Base-by-base conservation (phyloP, 2,329 filamentous ascomycete genomes). In the Exophiala sp. region DNA sequence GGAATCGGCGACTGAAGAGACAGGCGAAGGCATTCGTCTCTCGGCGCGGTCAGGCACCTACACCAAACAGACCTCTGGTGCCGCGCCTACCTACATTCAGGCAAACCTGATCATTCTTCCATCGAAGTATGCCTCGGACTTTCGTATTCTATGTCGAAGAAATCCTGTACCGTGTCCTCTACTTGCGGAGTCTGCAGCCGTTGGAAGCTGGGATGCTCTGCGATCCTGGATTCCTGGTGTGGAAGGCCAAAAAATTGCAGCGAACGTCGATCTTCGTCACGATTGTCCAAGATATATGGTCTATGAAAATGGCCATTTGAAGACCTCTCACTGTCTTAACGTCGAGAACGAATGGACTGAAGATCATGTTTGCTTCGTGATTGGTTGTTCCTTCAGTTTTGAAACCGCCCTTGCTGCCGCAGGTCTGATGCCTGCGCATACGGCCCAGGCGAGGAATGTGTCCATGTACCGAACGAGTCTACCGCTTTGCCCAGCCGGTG, bases 361-460 rank as follows among this genome's bases (percentile, higher is more conserved):
- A 3, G 76, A 84, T 58, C 81, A 87, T 60, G 77, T 83, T 20
- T 83, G 75, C 0, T 87, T 84, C 63, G 65, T 86, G 41, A 79
- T 87, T 57, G 84, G 83, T 7, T 87, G 83, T 64, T 82, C 78
- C 1, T 86, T 79, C 71, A 82, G 76, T 60, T 87, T 87, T 63
- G 83, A 86, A 65, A 68, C 73, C 2, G 82, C 82, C 2, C 74
- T 87, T 18, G 63, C 68, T 0, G 66, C 63, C 0, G 77, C 78
- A 0, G 79, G 78, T 0, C 68, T 87, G 5, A 60, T 71, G 5
- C 78, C 82, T 1, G 72, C 75, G 2, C 82, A 87, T 62, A 68
- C 74, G 3, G 53, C 67, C 2, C 70, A 75, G 14, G 65, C 68
- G 36, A 72, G 78, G 29, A 81, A 80, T 54, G 80, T 85, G 2